A percentile compares a stretch with the other conserved stretches of the same genome.
Evolutionary conservation across 345 rosid genomes (phyloP).

Genomic region (Populus nigra): DNA sequence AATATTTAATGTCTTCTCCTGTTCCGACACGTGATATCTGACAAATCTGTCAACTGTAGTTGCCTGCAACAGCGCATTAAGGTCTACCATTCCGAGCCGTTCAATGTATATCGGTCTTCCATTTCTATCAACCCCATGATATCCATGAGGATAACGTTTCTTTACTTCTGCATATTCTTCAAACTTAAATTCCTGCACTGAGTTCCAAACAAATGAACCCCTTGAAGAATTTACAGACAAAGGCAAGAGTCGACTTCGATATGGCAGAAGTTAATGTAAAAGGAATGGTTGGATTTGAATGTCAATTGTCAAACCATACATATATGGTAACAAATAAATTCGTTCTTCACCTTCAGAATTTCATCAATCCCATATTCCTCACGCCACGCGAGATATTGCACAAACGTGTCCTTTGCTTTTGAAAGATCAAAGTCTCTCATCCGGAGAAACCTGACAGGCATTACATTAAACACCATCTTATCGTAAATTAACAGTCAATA

Average conservation of each 20-base stretch:
- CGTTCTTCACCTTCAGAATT: constrained; percentile 35
- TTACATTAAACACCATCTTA: neutral
- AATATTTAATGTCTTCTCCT: constrained; percentile 49
- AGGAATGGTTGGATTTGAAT: too few species aligned
- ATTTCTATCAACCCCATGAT: constrained; percentile 54
- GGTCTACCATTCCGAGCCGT: constrained; percentile 55
- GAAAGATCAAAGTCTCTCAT: constrained; percentile 53
- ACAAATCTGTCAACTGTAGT: constrained; percentile 48
- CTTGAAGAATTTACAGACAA: neutral
- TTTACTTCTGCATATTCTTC: constrained; percentile 47
- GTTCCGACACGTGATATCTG: constrained; percentile 53
- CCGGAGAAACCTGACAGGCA: constrained; percentile 41
- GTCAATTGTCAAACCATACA: too few species aligned
- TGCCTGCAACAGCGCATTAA: constrained; percentile 41
- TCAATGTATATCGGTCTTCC: constrained; percentile 64
- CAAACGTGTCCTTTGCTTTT: constrained; percentile 47
- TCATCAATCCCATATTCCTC: constrained; percentile 45
- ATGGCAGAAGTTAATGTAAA: neutral
- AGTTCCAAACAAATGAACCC: neutral
- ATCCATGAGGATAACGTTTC: constrained; percentile 63
- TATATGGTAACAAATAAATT: neutral
- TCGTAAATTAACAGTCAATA: neutral
- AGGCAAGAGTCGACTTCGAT: neutral
- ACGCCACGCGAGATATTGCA: constrained; percentile 54
- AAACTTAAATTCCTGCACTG: constrained; percentile 47